Base-by-base conservation (phyloP, 768 basidiomycete genomes). In the Agaricus blazei region DNA sequence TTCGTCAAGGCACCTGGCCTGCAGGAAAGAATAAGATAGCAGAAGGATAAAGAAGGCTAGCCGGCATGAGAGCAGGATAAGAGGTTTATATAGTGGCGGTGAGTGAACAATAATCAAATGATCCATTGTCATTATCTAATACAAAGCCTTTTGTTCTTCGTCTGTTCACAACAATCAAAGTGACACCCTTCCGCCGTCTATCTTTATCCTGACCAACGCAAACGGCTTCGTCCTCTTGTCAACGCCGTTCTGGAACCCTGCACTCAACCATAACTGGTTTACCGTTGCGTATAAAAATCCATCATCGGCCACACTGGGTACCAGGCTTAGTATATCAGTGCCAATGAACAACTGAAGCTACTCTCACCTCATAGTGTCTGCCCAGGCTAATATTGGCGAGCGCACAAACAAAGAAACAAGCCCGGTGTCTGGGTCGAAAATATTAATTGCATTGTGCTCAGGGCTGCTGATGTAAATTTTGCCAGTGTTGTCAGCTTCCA, bases 1-100 rank as follows among this genome's bases (percentile, higher is more conserved):
- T 38, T 58, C 54, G 63, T 62, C 55, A 54, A 59, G 67, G 65
- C 64, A 23, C 67, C 67, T 58, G 67, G 67, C 67, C 67, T 54
- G 43, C 26, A 46, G 40, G 31, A 48, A 49, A 50, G 42, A 57
- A 47, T 49, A 34, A 34, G 34, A 11, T 34, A 34, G 5, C 12
- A 41, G 12, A 12, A 19, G 40, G 40, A 41, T 41, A 19, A 19
- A 41, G 40, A 41, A 41, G 40, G 19, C 15, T 19, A 41, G 40
- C 6, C 40, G 12, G 15, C 40, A 41, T 41, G 14, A 12, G 15
- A 7, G 40, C 14, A 34, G 34, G 19, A 19, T 19, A 19, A 19
- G 19, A 19, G 19, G 5, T 8, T 34, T 41, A 41, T 41, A 41
- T 41, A 12, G 40, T 19, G 6, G 14, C 12, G 19, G 40, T 15